These are phyloP conservation scores for Begonia fuchsioides DNA, from an alignment of 306 rosid species.

Conservation along the genomic window DNA sequence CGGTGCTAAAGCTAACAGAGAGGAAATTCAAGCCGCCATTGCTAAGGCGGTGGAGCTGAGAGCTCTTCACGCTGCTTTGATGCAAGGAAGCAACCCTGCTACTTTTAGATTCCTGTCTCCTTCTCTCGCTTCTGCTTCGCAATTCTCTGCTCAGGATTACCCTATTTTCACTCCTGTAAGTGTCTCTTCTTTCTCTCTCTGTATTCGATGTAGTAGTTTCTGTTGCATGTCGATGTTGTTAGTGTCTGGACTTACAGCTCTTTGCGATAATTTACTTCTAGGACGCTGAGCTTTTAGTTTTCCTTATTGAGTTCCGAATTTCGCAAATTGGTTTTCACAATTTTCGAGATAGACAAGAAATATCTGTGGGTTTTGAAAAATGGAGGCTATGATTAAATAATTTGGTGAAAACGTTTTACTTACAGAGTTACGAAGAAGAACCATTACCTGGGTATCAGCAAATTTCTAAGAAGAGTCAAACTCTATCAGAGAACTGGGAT, in stretches of 20 bases:
- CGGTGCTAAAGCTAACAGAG: conserved; percentile 35
- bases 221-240: too few relatives aligned
- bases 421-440: conserved; percentile 83
- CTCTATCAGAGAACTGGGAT: conserved; percentile 57
- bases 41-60: conserved; percentile 86
- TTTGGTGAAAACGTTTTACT: conserved; percentile 3
- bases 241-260: too few relatives aligned
- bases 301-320: too few relatives aligned
- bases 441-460: conserved; percentile 38
- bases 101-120: conserved; percentile 6
- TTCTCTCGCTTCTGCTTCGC: conserved; percentile 22
- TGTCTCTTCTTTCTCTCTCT: background rate
- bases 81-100: conserved; percentile 29
- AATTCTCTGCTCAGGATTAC: conserved; percentile 74
- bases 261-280: too few relatives aligned
- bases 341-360: too few relatives aligned
- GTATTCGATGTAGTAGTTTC: too few relatives aligned
- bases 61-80: conserved; percentile 76
- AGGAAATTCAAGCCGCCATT: conserved; percentile 70
- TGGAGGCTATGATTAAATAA: conserved; percentile 14
- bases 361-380: too few relatives aligned
- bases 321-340: too few relatives aligned
- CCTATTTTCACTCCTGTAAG: conserved; percentile 92
- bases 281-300: too few relatives aligned
- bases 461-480: conserved; percentile 30